Conservation (phyloP, 2,329 filamentous ascomycete species). For the Zymoseptoria passerinii region DNA sequence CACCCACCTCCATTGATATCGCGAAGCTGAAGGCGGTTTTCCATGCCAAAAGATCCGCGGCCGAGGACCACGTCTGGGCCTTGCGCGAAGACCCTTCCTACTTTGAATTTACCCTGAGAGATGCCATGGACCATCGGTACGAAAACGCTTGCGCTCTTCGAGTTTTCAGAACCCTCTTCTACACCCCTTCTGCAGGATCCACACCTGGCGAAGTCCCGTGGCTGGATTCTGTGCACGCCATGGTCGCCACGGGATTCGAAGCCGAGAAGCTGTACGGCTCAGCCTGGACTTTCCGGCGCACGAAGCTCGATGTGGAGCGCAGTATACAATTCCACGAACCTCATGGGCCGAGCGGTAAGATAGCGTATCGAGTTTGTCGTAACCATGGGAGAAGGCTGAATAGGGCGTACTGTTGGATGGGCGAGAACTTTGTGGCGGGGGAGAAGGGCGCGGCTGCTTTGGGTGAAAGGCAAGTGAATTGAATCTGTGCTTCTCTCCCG, state of each 20-base stretch:
- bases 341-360: slow-evolving; percentile 45
- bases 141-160: slow-evolving; percentile 30
- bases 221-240: slow-evolving; percentile 45
- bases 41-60: slow-evolving; percentile 4
- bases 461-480: not conserved
- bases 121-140: slow-evolving; percentile 5
- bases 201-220: slow-evolving; percentile 39
- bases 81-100: slow-evolving; percentile 9
- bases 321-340: slow-evolving; percentile 54
- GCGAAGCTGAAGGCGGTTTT: slow-evolving; percentile 4
- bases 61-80: slow-evolving; percentile 7
- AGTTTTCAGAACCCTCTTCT: slow-evolving; percentile 38
- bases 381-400: slow-evolving; percentile 41
- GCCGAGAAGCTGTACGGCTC: slow-evolving; percentile 51
- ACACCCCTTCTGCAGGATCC: slow-evolving; percentile 25
- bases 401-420: slow-evolving; percentile 45
- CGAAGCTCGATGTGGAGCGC: slow-evolving; percentile 34
- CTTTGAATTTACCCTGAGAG: slow-evolving; percentile 2
- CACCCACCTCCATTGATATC: slow-evolving; percentile 2
- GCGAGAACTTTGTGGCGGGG: slow-evolving; percentile 36
- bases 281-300: slow-evolving; percentile 49
- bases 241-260: slow-evolving; percentile 45
- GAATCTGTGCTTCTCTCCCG: not conserved
- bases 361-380: slow-evolving; percentile 40
- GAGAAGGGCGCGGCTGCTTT: not conserved